Conservation (phyloP, 2,329 filamentous ascomycete genomes). For the Uncinocarpus reesii region DNA sequence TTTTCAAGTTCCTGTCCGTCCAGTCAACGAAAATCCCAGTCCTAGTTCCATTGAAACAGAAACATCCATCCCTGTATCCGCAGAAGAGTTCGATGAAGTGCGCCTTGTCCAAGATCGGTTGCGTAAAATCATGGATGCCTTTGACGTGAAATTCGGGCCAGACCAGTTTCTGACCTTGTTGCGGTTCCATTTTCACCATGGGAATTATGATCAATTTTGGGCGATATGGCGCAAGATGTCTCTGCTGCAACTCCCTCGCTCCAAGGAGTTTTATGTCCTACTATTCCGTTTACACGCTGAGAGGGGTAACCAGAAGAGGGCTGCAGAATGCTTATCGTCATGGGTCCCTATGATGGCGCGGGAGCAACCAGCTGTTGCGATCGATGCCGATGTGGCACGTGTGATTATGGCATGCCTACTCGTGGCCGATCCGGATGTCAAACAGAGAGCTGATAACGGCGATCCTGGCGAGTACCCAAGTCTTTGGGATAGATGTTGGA, state of each 20-base stretch:
- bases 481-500: slow-evolving; percentile 14
- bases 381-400: slow-evolving; percentile 37
- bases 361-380: slow-evolving; percentile 44
- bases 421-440: slow-evolving; percentile 45
- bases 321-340: slow-evolving; percentile 43
- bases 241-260: slow-evolving; percentile 41
- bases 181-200: slow-evolving; percentile 29
- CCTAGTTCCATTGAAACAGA: slow-evolving; percentile 34
- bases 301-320: slow-evolving; percentile 33
- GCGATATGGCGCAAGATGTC: slow-evolving; percentile 49
- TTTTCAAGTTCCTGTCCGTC: slow-evolving; percentile 39
- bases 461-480: slow-evolving; percentile 11
- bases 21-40: slow-evolving; percentile 5
- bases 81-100: slow-evolving; percentile 14
- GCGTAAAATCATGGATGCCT: slow-evolving; percentile 24
- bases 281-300: slow-evolving; percentile 44
- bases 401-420: slow-evolving; percentile 47
- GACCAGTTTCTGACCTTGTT: slow-evolving; percentile 26
- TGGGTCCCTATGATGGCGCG: slow-evolving; percentile 51
- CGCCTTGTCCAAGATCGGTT: slow-evolving; percentile 20
- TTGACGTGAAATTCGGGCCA: slow-evolving; percentile 24
- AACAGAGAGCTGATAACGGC: slow-evolving; percentile 21
- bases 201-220: slow-evolving; percentile 51
- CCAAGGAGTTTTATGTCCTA: slow-evolving; percentile 45
- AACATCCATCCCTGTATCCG: slow-evolving; percentile 10